phyloP scores from a whole-genome alignment of 768 basidiomycete species.

The Auriculariales sp. region DNA sequence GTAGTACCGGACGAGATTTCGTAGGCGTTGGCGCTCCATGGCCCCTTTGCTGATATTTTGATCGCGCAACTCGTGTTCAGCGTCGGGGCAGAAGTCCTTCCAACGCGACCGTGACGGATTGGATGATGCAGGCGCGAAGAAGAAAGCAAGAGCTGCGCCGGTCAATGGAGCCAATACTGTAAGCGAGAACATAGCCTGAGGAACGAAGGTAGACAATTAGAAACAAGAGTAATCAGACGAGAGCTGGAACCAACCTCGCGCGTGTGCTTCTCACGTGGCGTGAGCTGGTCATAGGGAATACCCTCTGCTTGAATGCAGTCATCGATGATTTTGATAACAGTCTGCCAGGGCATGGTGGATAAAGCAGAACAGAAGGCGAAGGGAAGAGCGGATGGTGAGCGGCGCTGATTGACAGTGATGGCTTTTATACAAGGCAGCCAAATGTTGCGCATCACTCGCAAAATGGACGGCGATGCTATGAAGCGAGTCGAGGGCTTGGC shows the following conservation, averaged over 20 bases:
- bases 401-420: too few species aligned
- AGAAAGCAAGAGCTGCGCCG: background rate
- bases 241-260: too few species aligned
- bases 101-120: too few species aligned
- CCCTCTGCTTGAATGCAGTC: background rate
- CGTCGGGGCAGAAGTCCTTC: background rate
- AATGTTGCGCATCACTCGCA: too few species aligned
- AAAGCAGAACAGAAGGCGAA: too few species aligned
- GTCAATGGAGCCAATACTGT: background rate
- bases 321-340: background rate
- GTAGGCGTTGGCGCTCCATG: background rate
- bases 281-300: background rate
- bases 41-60: background rate
- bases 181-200: background rate
- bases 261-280: background rate
- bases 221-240: too few species aligned
- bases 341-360: background rate
- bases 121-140: too few species aligned
- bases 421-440: too few species aligned
- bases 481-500: too few species aligned
- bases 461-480: too few species aligned
- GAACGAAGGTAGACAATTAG: too few species aligned
- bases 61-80: background rate
- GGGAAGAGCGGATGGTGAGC: too few species aligned
- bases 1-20: background rate